phyloP scores from a whole-genome alignment of 73 alveolate genomes.

The Stentor coeruleus region DNA sequence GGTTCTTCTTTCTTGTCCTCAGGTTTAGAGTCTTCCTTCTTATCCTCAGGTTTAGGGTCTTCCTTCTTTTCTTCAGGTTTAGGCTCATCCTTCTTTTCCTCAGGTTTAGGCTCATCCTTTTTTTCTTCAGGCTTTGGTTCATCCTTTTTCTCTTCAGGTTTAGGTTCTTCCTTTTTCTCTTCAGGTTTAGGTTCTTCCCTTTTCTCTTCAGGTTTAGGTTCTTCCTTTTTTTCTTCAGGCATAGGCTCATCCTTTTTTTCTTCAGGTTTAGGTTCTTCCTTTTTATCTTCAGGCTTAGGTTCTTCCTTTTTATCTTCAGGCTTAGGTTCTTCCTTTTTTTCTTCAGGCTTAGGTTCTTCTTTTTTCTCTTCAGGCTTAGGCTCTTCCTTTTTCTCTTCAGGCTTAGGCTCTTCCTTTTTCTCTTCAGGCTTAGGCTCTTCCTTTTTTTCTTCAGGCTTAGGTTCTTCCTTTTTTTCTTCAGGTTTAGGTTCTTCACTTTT shows the following conservation, averaged over 20 bases:
- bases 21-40: too few species aligned
- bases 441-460: slow-evolving; percentile 18
- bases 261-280: slow-evolving; percentile 4
- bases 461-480: neutral
- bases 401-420: neutral
- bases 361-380: neutral
- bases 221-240: neutral
- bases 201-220: neutral
- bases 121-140: slow-evolving; percentile 12
- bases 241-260: slow-evolving; percentile 23
- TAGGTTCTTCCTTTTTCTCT: slow-evolving; percentile 32
- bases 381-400: neutral
- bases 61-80: too few species aligned
- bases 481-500: slow-evolving; percentile 16
- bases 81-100: too few species aligned
- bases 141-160: slow-evolving; percentile 14
- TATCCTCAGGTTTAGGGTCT: too few species aligned
- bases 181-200: slow-evolving; percentile 26
- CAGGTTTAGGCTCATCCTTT: neutral
- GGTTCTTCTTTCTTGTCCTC: too few species aligned
- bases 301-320: slow-evolving; percentile 24
- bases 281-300: neutral
- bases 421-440: neutral
- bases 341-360: slow-evolving; percentile 20
- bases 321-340: slow-evolving; percentile 20